Percentiles rank a stretch among this genome's conserved stretches.
These are phyloP conservation scores for Dendrobium catenatum DNA, from an alignment of 106 monocot species.

Conservation along the genomic window DNA sequence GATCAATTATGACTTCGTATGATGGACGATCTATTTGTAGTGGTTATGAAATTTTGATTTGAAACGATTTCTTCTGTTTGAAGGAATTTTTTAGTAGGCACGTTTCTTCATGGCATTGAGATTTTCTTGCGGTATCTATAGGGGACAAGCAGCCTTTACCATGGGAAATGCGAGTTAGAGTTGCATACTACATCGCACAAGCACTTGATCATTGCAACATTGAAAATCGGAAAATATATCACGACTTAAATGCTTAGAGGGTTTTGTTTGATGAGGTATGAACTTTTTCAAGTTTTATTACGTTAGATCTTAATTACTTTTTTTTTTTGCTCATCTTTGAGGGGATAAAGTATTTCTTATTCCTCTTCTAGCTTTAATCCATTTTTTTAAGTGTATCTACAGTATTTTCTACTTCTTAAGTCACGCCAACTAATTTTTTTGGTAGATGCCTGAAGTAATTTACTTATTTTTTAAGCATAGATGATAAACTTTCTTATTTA, in stretches of 20 bases:
- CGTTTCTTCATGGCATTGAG: background rate
- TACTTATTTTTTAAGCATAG: background rate
- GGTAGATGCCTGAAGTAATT: background rate
- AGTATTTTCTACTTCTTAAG: background rate
- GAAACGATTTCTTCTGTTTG: background rate
- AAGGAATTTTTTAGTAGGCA: background rate
- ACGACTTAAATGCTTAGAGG: conserved; percentile 91
- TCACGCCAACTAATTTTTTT: background rate
- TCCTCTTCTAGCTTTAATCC: too few species aligned
- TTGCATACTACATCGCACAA: conserved; percentile 83
- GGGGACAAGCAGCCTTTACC: conserved; percentile 96
- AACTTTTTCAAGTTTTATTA: background rate
- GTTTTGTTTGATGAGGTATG: conserved; percentile 93
- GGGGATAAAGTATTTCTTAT: background rate
- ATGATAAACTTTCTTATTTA: background rate
- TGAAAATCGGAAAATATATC: conserved; percentile 83
- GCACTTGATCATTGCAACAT: conserved; percentile 77
- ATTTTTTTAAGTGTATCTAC: too few species aligned
- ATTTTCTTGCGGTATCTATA: conserved; percentile 14
- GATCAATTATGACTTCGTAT: background rate
- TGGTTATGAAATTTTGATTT: background rate
- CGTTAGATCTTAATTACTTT: background rate
- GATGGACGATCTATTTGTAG: background rate
- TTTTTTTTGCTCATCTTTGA: background rate
- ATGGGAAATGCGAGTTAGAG: conserved; percentile 93